Conservation (phyloP, 164 flowering plant species). For the Magnolia kwangsiensis region DNA sequence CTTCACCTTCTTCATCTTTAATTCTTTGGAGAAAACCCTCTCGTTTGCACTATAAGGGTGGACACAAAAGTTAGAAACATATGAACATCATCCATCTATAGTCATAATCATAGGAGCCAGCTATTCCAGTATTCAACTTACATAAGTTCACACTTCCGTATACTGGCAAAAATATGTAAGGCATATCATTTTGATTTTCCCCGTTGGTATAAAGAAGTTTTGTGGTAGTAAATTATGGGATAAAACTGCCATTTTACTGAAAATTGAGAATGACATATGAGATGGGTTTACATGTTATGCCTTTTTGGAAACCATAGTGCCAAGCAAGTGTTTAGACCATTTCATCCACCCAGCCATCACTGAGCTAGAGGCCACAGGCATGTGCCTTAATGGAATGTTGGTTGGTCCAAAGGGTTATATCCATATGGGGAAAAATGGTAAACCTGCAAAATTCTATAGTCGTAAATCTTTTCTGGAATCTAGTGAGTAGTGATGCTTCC, state of each 20-base stretch:
- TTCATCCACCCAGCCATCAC: too few species aligned
- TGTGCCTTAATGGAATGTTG: too few species aligned
- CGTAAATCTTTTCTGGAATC: too few species aligned
- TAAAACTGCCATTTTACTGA: background rate
- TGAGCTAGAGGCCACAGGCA: too few species aligned
- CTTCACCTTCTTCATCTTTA: constrained; percentile 80
- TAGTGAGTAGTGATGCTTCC: too few species aligned
- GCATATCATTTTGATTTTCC: background rate
- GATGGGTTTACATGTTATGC: too few species aligned
- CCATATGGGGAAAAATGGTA: too few species aligned
- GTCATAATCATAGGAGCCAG: background rate
- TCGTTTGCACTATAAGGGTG: constrained; percentile 53
- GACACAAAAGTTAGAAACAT: background rate
- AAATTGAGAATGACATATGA: too few species aligned
- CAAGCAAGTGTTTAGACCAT: too few species aligned
- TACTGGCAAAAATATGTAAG: background rate
- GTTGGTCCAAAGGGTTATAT: too few species aligned
- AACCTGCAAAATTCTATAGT: too few species aligned
- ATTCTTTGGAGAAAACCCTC: constrained; percentile 67
- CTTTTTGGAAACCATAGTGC: too few species aligned
- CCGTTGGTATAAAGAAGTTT: background rate
- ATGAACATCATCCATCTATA: background rate
- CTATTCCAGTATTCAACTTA: background rate
- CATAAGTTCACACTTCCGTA: background rate
- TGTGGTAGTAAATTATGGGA: background rate